These are phyloP conservation scores for Pelargonium citronellum DNA, from an alignment of 441 rosid genomes.

Conservation along the genomic window DNA sequence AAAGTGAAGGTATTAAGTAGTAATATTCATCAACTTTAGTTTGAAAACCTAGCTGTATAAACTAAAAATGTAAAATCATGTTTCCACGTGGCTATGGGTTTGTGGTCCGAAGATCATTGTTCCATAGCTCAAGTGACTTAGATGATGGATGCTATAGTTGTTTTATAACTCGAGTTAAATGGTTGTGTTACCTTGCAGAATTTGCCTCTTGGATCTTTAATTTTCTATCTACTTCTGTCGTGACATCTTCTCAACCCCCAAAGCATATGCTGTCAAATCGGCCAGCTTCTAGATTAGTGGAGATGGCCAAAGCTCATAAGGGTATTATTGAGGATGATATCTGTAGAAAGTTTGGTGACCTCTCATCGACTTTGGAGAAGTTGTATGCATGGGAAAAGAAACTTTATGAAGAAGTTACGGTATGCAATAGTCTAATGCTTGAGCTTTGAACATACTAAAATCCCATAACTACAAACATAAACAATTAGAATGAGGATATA, in stretches of 20 bases:
- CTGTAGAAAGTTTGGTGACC: conserved; percentile 18
- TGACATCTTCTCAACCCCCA: not conserved
- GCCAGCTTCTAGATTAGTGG: not conserved
- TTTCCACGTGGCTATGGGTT: too few relatives aligned
- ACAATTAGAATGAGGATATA: not conserved
- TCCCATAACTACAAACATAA: too few relatives aligned
- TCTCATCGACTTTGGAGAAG: conserved; percentile 37
- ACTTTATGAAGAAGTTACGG: conserved; percentile 33
- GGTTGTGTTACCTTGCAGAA: conserved; percentile 4
- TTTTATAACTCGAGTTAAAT: not conserved
- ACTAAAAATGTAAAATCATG: too few relatives aligned
- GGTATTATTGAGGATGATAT: conserved; percentile 10
- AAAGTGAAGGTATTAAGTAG: too few relatives aligned
- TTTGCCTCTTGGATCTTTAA: conserved; percentile 25
- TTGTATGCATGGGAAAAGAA: conserved; percentile 39
- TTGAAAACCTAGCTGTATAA: too few relatives aligned
- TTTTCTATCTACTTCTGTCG: not conserved
- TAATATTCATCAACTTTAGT: too few relatives aligned
- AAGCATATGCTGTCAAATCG: not conserved
- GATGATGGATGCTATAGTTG: too few relatives aligned
- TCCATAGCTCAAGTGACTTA: too few relatives aligned
- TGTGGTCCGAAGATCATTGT: too few relatives aligned
- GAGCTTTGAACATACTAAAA: too few relatives aligned
- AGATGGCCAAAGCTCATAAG: conserved; percentile 14
- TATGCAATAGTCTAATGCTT: not conserved